A percentile compares a stretch with the other conserved stretches of the same genome.
Evolutionary conservation across 2,329 filamentous ascomycete genomes (phyloP).

Genomic region (Thelonectria blattea): DNA sequence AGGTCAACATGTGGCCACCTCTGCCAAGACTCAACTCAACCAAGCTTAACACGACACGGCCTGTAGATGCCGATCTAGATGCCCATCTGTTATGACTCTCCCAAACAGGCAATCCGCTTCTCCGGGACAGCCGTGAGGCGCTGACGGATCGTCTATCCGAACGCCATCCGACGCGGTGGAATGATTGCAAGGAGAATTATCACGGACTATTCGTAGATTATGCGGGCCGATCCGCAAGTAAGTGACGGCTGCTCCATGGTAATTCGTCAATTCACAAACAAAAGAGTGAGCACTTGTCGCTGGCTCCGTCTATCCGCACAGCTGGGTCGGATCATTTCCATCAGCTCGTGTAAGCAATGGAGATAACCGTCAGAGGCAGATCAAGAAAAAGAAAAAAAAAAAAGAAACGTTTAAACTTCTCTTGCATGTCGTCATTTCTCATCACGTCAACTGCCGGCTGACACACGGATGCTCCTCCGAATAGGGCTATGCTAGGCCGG

Average conservation of each 20-base stretch:
- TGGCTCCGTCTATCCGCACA: background rate
- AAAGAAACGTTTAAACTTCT: background rate
- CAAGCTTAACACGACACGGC: background rate
- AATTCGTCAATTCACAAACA: constrained; percentile 3
- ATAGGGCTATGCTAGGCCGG: background rate
- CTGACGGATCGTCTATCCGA: background rate
- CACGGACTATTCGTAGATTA: too few relatives aligned
- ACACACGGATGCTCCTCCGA: background rate
- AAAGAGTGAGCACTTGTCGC: background rate
- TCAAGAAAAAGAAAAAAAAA: background rate
- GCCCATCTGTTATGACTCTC: background rate
- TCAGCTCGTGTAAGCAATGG: background rate
- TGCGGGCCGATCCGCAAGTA: constrained; percentile 12
- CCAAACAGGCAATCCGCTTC: constrained; percentile 2
- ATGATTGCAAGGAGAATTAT: background rate
- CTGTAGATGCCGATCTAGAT: background rate
- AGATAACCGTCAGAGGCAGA: background rate
- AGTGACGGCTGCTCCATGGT: background rate
- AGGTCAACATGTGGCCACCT: too few relatives aligned
- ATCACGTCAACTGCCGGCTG: background rate
- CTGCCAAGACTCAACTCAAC: too few relatives aligned
- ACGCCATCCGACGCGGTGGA: background rate
- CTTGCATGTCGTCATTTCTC: background rate
- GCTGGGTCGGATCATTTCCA: background rate
- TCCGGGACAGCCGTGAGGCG: background rate